These are phyloP conservation scores for Moricandia moricandioides DNA, from an alignment of 345 rosid genomes.

Conservation along the genomic window DNA sequence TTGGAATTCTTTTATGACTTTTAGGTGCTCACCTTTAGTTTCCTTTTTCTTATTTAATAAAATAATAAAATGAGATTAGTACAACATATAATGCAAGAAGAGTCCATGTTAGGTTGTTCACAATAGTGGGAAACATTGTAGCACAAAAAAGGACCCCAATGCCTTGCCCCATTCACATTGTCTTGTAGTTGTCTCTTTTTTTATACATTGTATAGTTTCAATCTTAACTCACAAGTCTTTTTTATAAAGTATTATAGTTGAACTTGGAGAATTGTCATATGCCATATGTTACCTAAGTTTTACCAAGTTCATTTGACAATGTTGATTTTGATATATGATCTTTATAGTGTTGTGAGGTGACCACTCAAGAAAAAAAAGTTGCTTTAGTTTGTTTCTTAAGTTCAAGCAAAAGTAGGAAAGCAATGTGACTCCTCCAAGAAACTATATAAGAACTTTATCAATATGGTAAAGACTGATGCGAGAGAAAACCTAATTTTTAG, in stretches of 20 bases:
- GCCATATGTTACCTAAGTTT: background rate
- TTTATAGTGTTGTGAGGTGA: conserved; percentile 31
- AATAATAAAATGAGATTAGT: conserved; percentile 30
- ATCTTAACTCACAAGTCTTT: background rate
- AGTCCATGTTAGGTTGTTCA: conserved; percentile 39
- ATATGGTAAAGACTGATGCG: conserved; percentile 29
- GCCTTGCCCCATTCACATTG: conserved; percentile 34
- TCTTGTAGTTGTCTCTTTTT: conserved; percentile 38
- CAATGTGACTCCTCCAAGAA: conserved; percentile 20
- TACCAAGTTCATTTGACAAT: conserved; percentile 5
- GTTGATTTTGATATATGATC: conserved; percentile 24
- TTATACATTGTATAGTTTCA: conserved; percentile 23
- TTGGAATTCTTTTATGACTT: conserved; percentile 14
- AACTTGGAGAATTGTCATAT: background rate
- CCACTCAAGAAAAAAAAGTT: conserved; percentile 15
- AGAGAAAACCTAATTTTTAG: conserved; percentile 28
- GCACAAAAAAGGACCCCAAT: conserved; percentile 39
- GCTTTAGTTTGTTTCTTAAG: conserved; percentile 9
- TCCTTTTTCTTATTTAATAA: conserved; percentile 16
- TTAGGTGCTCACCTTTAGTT: conserved; percentile 26
- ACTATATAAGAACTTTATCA: conserved; percentile 3
- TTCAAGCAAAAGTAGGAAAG: conserved; percentile 32
- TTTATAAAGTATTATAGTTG: background rate
- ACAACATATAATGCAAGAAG: conserved; percentile 26
- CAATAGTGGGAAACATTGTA: conserved; percentile 45